Base-by-base conservation (phyloP, 2,329 filamentous ascomycete species). In the Aspergillus persii region DNA sequence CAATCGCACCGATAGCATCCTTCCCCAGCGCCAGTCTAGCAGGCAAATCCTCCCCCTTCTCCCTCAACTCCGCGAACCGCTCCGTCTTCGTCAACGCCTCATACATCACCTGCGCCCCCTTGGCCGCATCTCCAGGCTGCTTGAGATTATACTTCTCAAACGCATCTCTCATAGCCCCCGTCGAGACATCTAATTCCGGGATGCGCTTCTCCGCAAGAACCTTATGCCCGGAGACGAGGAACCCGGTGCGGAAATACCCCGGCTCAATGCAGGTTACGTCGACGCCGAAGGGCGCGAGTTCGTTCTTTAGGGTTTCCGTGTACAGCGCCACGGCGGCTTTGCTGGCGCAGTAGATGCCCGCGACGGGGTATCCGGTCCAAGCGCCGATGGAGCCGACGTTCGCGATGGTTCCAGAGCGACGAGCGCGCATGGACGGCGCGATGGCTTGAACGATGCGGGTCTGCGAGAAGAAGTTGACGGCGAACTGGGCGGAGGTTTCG, bases 321-420 rank as follows among this genome's bases (percentile, higher is more conserved):
- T 56, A 56, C 3, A 58, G 36, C 3, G 52, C 52, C 1, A 58
- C 18, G 1, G 56, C 79, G 9, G 74, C 76, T 66, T 85, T 85
- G 8, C 77, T 79, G 62, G 79, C 68, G 31, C 66, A 66, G 58
- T 80, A 79, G 50, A 75, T 65, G 0, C 69, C 68, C 36, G 53
- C 69, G 66, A 56, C 73, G 0, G 77, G 64, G 0, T 66, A 67
- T 9, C 76, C 74, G 4, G 56, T 50, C 77, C 78, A 82, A 46
- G 77, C 80, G 0, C 69, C 79, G 2, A 83, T 60, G 30, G 78
- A 81, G 29, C 79, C 78, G 64, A 83, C 77, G 2, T 74, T 79
- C 7, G 76, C 77, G 3, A 83, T 60, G 3, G 65, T 68, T 2
- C 76, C 76, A 15, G 62, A 60, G 51, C 55, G 62, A 61, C 71